Percentiles rank a stretch among this genome's conserved stretches.
phyloP scores from a whole-genome alignment of 495 filamentous ascomycete genomes.

The Amniculicola lignicola region DNA sequence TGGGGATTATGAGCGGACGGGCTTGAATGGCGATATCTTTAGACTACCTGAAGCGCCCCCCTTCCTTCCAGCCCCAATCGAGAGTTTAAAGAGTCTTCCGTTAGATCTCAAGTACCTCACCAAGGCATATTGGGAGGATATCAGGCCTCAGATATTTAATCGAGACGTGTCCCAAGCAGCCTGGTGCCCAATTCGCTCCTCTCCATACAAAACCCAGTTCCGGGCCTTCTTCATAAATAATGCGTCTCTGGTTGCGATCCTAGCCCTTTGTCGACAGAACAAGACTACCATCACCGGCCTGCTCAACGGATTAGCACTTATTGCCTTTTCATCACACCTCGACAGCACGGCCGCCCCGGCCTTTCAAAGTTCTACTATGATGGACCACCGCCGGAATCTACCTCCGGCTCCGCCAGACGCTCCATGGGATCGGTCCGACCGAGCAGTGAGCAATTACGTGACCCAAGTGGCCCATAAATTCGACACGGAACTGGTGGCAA shows the following conservation, averaged over 20 bases:
- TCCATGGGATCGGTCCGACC: conserved; percentile 8
- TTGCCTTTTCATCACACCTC: conserved; percentile 17
- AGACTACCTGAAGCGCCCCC: conserved; percentile 23
- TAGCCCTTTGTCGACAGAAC: conserved; percentile 20
- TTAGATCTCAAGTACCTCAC: conserved; percentile 14
- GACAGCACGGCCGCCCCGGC: conserved; percentile 15
- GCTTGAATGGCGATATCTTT: conserved; percentile 19
- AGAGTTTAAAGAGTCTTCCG: conserved; percentile 17
- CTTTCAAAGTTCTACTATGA: conserved; percentile 15
- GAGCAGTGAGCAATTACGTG: conserved; percentile 13
- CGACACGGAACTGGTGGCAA: conserved; percentile 9
- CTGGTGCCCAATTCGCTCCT: conserved; percentile 15
- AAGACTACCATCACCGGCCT: conserved; percentile 22
- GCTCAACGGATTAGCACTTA: conserved; percentile 10
- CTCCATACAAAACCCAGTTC: conserved; percentile 23
- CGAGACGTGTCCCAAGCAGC: conserved; percentile 16
- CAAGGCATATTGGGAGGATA: conserved; percentile 13
- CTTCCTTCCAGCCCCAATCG: conserved; percentile 19
- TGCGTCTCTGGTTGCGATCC: conserved; percentile 14
- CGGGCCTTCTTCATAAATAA: conserved; percentile 19
- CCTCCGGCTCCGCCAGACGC: conserved; percentile 12
- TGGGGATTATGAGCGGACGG: conserved; percentile 13
- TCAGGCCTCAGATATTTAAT: conserved; percentile 18
- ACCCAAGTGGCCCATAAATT: conserved; percentile 13
- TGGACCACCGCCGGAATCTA: conserved; percentile 17